Evolutionary conservation across 1,284 basidiomycete species (phyloP).

Genomic region (Apiotrichum gamsii): DNA sequence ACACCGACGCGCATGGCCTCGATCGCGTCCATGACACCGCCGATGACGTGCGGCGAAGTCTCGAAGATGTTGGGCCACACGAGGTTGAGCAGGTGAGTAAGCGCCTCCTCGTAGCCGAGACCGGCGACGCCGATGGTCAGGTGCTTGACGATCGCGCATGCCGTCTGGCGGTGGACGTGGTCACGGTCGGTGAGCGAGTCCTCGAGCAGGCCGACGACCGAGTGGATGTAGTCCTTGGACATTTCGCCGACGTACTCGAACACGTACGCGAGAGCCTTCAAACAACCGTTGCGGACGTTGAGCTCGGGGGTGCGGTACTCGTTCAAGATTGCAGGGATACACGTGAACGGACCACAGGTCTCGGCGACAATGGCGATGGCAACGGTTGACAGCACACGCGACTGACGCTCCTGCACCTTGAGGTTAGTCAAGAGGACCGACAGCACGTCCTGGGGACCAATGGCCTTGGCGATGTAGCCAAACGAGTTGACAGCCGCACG

Average conservation of each 20-base stretch:
- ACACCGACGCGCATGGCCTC: slow-evolving; percentile 95
- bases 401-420: slow-evolving; percentile 97
- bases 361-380: slow-evolving; percentile 95
- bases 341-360: slow-evolving; percentile 98
- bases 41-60: slow-evolving; percentile 96
- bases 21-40: slow-evolving; percentile 91
- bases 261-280: slow-evolving; percentile 96
- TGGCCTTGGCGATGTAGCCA: slow-evolving; percentile 97
- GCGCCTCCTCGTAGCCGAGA: slow-evolving; percentile 93
- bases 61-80: slow-evolving; percentile 99
- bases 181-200: slow-evolving; percentile 97
- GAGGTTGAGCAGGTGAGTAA: slow-evolving; percentile 95
- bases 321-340: slow-evolving; percentile 96
- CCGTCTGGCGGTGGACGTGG: slow-evolving; percentile 95
- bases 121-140: slow-evolving; percentile 94
- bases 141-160: slow-evolving; percentile 98
- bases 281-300: slow-evolving; percentile 98
- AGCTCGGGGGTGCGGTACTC: slow-evolving; percentile 97
- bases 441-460: slow-evolving; percentile 97
- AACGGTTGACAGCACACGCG: slow-evolving; percentile 96
- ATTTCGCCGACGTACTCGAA: slow-evolving; percentile 99
- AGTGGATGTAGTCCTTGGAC: slow-evolving; percentile 96
- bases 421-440: slow-evolving; percentile 94
- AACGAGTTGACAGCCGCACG: slow-evolving; percentile 99
- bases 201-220: slow-evolving; percentile 93